Percentiles rank a stretch among this genome's conserved stretches.
These are phyloP conservation scores for Cantharellus anzutake DNA, from an alignment of 768 basidiomycete species.

Conservation along the genomic window DNA sequence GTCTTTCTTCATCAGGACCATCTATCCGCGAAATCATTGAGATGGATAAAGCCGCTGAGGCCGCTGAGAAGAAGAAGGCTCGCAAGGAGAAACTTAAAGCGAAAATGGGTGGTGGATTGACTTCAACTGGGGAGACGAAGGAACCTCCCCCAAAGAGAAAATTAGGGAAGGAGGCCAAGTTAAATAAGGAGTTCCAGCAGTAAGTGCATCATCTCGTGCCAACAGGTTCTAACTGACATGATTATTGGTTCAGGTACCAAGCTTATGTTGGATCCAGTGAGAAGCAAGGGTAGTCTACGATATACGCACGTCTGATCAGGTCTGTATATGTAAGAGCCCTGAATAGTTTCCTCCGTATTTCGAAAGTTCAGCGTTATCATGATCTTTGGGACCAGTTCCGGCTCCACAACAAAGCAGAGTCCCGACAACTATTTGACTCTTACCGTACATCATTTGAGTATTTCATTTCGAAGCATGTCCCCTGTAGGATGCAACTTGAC, in stretches of 20 bases:
- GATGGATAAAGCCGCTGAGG: slow-evolving; percentile 48
- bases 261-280: background rate
- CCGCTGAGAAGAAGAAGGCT: slow-evolving; percentile 46
- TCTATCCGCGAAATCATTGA: slow-evolving; percentile 71
- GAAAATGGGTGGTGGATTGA: slow-evolving; percentile 19
- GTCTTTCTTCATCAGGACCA: slow-evolving; percentile 63
- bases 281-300: background rate
- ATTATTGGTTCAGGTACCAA: background rate
- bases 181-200: slow-evolving; percentile 39
- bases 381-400: too few relatives aligned
- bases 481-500: too few relatives aligned
- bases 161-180: slow-evolving; percentile 26
- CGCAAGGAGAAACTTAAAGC: slow-evolving; percentile 57
- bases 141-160: slow-evolving; percentile 15
- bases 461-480: too few relatives aligned
- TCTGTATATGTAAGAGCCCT: background rate
- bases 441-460: too few relatives aligned
- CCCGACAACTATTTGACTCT: too few relatives aligned
- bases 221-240: background rate
- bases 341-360: too few relatives aligned
- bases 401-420: too few relatives aligned
- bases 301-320: background rate
- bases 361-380: too few relatives aligned
- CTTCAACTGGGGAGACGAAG: slow-evolving; percentile 14
- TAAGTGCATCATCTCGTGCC: slow-evolving; percentile 14